Evolutionary conservation across 2,329 filamentous ascomycete genomes (phyloP).

Genomic region (Basipetospora chlamydospora): DNA sequence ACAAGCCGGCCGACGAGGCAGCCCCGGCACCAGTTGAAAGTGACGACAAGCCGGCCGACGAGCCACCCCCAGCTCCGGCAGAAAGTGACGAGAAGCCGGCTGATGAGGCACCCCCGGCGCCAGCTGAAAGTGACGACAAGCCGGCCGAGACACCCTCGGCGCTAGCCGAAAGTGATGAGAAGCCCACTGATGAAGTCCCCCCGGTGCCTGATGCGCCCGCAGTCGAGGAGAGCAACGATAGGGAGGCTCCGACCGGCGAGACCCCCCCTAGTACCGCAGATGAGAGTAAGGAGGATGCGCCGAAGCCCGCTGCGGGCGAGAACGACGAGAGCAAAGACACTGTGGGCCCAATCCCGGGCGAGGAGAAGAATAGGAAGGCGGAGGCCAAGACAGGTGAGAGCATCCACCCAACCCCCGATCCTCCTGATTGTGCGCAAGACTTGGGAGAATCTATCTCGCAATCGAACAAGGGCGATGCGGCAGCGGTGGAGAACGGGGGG

Average conservation of each 20-base stretch:
- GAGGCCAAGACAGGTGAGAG: conserved; percentile 29
- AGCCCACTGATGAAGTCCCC: conserved; percentile 1
- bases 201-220: conserved; percentile 1
- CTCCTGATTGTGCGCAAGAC: conserved; percentile 20
- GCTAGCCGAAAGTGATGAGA: conserved; percentile 1
- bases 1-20: conserved; percentile 2
- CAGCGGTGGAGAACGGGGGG: background rate
- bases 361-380: conserved; percentile 19
- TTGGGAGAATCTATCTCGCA: conserved; percentile 15
- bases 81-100: conserved; percentile 6
- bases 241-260: too few relatives aligned
- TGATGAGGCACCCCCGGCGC: conserved; percentile 3
- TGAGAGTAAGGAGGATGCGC: background rate
- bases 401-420: conserved; percentile 21
- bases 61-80: too few relatives aligned
- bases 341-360: conserved; percentile 21
- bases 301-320: conserved; percentile 8
- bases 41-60: too few relatives aligned
- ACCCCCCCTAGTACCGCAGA: background rate
- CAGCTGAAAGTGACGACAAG: background rate
- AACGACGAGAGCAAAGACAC: conserved; percentile 24
- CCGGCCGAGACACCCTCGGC: conserved; percentile 1
- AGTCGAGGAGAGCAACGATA: background rate
- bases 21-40: too few relatives aligned
- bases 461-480: conserved; percentile 11